Evolutionary conservation across 2,329 filamentous ascomycete species (phyloP).

Genomic region (Fusarium graminum): DNA sequence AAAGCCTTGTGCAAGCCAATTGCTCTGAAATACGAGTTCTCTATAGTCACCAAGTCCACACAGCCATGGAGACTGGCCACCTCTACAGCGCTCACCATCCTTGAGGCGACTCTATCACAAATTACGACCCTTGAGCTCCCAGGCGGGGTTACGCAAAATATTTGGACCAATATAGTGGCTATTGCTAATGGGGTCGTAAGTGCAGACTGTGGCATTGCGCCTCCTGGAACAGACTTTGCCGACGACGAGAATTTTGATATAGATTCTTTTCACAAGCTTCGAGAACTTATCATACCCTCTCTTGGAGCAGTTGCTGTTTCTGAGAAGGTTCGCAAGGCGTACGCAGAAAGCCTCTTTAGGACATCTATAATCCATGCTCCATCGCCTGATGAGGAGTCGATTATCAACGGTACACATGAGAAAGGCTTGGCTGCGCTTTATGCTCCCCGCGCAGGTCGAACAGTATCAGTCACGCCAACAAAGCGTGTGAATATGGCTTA

Average conservation of each 20-base stretch:
- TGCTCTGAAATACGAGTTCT: slow-evolving; percentile 82
- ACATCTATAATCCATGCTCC: slow-evolving; percentile 84
- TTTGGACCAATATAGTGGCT: slow-evolving; percentile 78
- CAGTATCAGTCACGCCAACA: slow-evolving; percentile 74
- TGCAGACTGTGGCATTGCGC: slow-evolving; percentile 68
- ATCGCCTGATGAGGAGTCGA: slow-evolving; percentile 65
- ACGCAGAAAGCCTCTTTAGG: slow-evolving; percentile 81
- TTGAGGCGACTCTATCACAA: slow-evolving; percentile 74
- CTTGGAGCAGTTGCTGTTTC: slow-evolving; percentile 76
- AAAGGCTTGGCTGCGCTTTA: slow-evolving; percentile 72
- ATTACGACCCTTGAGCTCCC: slow-evolving; percentile 64
- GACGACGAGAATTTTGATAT: slow-evolving; percentile 88
- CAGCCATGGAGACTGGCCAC: slow-evolving; percentile 87
- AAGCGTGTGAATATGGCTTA: slow-evolving; percentile 81
- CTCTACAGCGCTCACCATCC: slow-evolving; percentile 74
- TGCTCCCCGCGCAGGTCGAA: slow-evolving; percentile 76
- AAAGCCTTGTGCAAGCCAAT: slow-evolving; percentile 78
- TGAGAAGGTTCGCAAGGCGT: slow-evolving; percentile 75
- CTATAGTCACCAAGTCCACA: slow-evolving; percentile 75
- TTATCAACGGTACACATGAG: slow-evolving; percentile 61
- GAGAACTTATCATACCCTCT: slow-evolving; percentile 78
- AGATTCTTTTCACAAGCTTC: slow-evolving; percentile 75
- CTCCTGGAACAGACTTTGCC: slow-evolving; percentile 63
- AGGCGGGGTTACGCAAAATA: slow-evolving; percentile 62
- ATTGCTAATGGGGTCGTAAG: slow-evolving; percentile 77